phyloP scores from a whole-genome alignment of 1,284 basidiomycete species.

The Tilletia horrida region DNA sequence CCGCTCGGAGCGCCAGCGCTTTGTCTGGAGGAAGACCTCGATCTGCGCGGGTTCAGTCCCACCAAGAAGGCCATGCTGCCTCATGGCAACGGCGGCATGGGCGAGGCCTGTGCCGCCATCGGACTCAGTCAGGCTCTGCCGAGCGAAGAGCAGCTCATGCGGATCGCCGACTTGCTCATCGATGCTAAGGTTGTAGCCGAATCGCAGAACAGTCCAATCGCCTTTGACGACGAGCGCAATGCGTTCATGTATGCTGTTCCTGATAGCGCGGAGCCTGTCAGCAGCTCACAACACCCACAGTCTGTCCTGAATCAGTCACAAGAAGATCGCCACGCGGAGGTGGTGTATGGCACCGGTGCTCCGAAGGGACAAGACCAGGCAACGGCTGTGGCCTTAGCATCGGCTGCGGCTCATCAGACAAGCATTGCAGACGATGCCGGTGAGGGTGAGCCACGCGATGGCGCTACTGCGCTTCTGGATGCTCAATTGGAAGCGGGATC shows the following conservation, averaged over 20 bases:
- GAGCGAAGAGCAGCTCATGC: conserved; percentile 90
- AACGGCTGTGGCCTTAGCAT: no score
- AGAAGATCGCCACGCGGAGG: no score
- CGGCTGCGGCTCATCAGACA: no score
- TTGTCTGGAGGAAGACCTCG: conserved; percentile 85
- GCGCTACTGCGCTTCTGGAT: neutral
- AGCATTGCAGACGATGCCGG: no score
- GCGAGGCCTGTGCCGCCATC: conserved; percentile 34
- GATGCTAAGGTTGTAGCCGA: conserved; percentile 69
- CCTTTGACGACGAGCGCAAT: conserved; percentile 40
- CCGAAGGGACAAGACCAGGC: no score
- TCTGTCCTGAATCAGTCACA: neutral
- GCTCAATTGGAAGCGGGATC: conserved; percentile 16
- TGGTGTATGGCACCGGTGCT: no score
- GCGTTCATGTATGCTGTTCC: conserved; percentile 30
- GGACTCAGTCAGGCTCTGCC: conserved; percentile 68
- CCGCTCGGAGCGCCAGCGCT: conserved; percentile 50
- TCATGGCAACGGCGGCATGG: conserved; percentile 30
- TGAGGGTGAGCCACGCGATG: no score
- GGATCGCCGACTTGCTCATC: conserved; percentile 76
- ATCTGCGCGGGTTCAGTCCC: conserved; percentile 82
- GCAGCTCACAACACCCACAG: neutral
- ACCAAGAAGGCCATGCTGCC: conserved; percentile 62
- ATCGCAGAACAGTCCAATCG: conserved; percentile 57
- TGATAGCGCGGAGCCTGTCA: neutral